phyloP scores from a whole-genome alignment of 1,139 yeast genomes.

The Suhomyces coccinellae region DNA sequence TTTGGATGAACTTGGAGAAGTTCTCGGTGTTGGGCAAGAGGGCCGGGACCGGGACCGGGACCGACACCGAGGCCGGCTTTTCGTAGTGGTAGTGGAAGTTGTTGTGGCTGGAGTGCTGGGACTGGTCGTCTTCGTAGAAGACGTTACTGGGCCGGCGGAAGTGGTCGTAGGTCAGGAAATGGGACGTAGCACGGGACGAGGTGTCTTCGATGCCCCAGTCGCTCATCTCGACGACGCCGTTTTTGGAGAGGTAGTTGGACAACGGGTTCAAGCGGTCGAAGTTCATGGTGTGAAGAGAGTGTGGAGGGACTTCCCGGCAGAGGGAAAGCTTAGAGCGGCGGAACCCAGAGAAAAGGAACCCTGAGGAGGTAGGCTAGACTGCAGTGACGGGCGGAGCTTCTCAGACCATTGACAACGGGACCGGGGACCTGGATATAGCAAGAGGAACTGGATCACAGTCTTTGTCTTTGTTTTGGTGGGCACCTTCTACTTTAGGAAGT shows the following conservation, averaged over 20 bases:
- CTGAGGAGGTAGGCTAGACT: not conserved
- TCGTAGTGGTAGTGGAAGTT: slow-evolving; percentile 17
- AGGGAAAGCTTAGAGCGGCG: not conserved
- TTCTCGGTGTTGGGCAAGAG: slow-evolving; percentile 19
- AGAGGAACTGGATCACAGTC: slow-evolving; percentile 7
- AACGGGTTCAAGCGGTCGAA: slow-evolving; percentile 35
- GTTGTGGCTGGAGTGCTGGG: slow-evolving; percentile 8
- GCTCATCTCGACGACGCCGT: slow-evolving; percentile 26
- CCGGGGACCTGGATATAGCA: not conserved
- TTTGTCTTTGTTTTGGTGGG: slow-evolving; percentile 8
- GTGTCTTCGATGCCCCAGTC: slow-evolving; percentile 47
- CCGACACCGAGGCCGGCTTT: slow-evolving; percentile 10
- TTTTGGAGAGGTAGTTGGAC: slow-evolving; percentile 22
- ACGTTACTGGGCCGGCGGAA: slow-evolving; percentile 18
- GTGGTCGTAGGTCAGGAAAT: slow-evolving; percentile 3
- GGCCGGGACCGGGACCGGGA: not conserved
- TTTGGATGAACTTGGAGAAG: slow-evolving; percentile 29
- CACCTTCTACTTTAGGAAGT: slow-evolving; percentile 5
- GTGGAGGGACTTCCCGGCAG: too few relatives aligned
- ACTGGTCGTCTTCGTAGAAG: slow-evolving; percentile 9
- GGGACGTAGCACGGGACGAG: slow-evolving; percentile 1
- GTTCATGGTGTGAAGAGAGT: slow-evolving; percentile 25
- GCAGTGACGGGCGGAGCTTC: not conserved
- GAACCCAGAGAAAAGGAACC: not conserved
- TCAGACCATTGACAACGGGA: not conserved